Evolutionary conservation across 140 eudicot genomes (phyloP).

Genomic region (Oenanthe javanica): DNA sequence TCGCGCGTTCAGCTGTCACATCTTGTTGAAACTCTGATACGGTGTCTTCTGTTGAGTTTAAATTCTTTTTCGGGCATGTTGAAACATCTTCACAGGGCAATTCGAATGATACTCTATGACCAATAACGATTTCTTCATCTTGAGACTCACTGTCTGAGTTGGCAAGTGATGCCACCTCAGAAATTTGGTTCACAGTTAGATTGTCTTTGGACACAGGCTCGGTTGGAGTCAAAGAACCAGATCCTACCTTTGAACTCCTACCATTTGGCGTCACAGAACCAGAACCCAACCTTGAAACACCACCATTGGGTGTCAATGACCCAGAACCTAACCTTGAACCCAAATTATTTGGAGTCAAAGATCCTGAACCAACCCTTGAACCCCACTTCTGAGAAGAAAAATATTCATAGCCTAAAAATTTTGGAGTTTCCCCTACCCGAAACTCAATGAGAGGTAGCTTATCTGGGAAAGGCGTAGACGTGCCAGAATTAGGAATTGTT

Average conservation of each 20-base stretch:
- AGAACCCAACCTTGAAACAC: slow-evolving; percentile 49
- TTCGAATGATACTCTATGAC: slow-evolving; percentile 82
- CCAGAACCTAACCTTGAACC: slow-evolving; percentile 56
- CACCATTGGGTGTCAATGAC: slow-evolving; percentile 51
- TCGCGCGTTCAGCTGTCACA: slow-evolving; percentile 11
- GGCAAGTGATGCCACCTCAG: slow-evolving; percentile 75
- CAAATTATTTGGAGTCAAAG: slow-evolving; percentile 55
- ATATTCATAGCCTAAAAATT: slow-evolving; percentile 53
- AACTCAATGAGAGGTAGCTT: slow-evolving; percentile 44
- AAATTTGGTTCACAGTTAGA: slow-evolving; percentile 39
- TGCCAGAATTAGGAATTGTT: slow-evolving; percentile 70
- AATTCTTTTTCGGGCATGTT: slow-evolving; percentile 27
- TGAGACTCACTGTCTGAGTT: slow-evolving; percentile 50
- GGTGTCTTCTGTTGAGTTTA: slow-evolving; percentile 23
- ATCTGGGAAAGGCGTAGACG: slow-evolving; percentile 79
- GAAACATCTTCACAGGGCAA: slow-evolving; percentile 40
- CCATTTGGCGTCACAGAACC: slow-evolving; percentile 59
- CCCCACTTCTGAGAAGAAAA: slow-evolving; percentile 56
- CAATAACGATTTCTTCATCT: slow-evolving; percentile 37
- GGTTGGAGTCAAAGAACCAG: slow-evolving; percentile 63
- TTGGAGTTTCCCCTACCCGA: slow-evolving; percentile 53
- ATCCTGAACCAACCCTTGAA: slow-evolving; percentile 67
- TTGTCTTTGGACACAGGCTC: slow-evolving; percentile 32
- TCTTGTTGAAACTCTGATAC: slow-evolving; percentile 20
- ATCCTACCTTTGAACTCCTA: slow-evolving; percentile 42